These are phyloP conservation scores for Hirsutella rhossiliensis DNA, from an alignment of 2,329 filamentous ascomycete species.

Conservation along the genomic window DNA sequence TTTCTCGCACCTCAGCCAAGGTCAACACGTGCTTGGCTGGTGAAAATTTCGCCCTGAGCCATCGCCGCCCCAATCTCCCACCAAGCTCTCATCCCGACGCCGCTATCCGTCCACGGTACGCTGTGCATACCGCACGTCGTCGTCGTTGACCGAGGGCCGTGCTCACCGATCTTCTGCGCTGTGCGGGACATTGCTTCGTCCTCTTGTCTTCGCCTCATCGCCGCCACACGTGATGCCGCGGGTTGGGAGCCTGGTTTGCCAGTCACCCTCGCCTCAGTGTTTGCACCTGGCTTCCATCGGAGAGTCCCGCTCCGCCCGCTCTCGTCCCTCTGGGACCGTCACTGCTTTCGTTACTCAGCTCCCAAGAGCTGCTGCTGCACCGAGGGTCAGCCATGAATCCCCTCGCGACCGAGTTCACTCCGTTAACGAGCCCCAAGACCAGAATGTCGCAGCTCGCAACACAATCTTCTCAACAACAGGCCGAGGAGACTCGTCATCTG, in stretches of 20 bases:
- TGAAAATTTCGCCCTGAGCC: no score
- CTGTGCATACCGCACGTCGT: no score
- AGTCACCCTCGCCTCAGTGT: neutral
- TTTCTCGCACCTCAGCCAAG: neutral
- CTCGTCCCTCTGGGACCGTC: neutral
- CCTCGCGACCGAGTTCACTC: conserved; percentile 13
- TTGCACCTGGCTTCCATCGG: neutral
- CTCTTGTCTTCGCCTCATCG: neutral
- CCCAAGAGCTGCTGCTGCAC: neutral
- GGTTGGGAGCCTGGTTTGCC: neutral
- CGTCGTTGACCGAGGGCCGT: no score
- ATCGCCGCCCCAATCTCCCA: no score
- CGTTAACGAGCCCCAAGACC: conserved; percentile 3
- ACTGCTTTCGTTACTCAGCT: neutral
- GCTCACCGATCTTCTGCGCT: no score
- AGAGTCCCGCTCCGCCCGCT: neutral
- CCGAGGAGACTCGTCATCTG: neutral
- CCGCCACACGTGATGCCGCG: neutral
- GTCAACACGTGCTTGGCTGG: neutral
- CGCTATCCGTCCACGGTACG: no score
- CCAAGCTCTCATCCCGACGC: no score
- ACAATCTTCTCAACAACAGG: neutral
- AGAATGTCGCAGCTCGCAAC: neutral
- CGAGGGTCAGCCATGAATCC: conserved; percentile 13
- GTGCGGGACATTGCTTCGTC: neutral